Evolutionary conservation across 768 basidiomycete genomes (phyloP), one percentile per base, ranked within the genome.

Genomic region (Cyathus striatus): DNA sequence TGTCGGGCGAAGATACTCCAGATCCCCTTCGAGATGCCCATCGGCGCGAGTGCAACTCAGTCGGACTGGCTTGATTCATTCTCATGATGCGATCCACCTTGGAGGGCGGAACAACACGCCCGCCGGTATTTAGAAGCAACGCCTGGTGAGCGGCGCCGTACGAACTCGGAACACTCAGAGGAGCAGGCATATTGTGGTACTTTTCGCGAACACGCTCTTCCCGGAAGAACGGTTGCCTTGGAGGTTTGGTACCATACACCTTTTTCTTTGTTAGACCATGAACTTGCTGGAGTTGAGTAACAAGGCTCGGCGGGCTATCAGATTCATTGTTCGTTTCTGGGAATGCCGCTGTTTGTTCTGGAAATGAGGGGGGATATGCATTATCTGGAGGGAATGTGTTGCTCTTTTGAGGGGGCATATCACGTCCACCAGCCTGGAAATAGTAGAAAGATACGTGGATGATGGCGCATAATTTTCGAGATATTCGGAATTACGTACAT

Each of bases 211-310:
- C 63, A 7, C 69, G 66, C 37, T 75, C 78, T 26, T 79, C 76
- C 32, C 69, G 65, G 52, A 81, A 66, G 52, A 81, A 81, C 0
- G 81, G 78, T 27, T 64, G 57, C 21, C 73, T 66, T 14, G 62
- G 48, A 14, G 76, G 70, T 51, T 78, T 77, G 7, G 70, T 42
- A 9, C 76, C 73, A 44, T 83, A 81, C 6, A 79, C 68, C 49
- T 81, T 81, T 62, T 84, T 85, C 63, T 83, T 83, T 6, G 79
- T 82, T 37, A 86, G 53, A 2, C 83, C 83, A 44, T 86, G 83
- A 25, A 78, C 71, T 52, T 81, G 78, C 57, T 85, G 79, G 13
- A 85, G 66, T 18, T 78, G 79, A 18, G 63, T 68, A 38, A 86
- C 84, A 1, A 86, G 64, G 44, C 70, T 80, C 3, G 73, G 76